Conservation (phyloP, 441 rosid genomes). For the Populus hybrid region DNA sequence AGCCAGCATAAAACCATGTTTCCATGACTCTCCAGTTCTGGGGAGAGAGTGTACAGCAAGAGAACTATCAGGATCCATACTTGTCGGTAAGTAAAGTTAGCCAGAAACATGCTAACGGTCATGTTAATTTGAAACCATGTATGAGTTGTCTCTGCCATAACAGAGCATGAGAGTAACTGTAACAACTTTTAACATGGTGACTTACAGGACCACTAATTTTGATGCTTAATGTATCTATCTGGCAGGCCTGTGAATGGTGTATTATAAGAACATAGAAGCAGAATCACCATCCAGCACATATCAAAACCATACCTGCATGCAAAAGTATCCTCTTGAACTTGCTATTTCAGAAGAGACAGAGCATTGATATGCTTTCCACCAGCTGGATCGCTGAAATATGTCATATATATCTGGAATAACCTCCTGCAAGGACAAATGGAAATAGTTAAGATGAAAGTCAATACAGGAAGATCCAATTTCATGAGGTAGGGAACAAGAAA, state of each 20-base stretch:
- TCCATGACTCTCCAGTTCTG: no score
- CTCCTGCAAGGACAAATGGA: slow-evolving; percentile 50
- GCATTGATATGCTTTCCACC: slow-evolving; percentile 86
- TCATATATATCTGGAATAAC: slow-evolving; percentile 70
- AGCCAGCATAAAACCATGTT: background rate
- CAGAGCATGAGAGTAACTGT: background rate
- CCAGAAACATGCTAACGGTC: no score
- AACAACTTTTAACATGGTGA: background rate
- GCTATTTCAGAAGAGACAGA: slow-evolving; percentile 50
- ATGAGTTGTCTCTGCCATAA: background rate
- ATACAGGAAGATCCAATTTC: background rate
- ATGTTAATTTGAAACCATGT: no score
- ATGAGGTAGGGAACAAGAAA: slow-evolving; percentile 15
- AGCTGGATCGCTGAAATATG: slow-evolving; percentile 53
- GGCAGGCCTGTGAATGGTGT: background rate
- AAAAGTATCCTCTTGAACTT: slow-evolving; percentile 54
- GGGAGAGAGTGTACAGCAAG: no score
- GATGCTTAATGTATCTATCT: background rate
- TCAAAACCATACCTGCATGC: slow-evolving; percentile 62
- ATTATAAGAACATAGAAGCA: background rate
- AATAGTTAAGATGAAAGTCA: background rate
- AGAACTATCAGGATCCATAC: no score
- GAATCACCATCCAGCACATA: background rate
- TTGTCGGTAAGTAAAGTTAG: no score
- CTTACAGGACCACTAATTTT: background rate